Evolutionary conservation across 306 rosid species (phyloP).

Genomic region (Castanea crenata): DNA sequence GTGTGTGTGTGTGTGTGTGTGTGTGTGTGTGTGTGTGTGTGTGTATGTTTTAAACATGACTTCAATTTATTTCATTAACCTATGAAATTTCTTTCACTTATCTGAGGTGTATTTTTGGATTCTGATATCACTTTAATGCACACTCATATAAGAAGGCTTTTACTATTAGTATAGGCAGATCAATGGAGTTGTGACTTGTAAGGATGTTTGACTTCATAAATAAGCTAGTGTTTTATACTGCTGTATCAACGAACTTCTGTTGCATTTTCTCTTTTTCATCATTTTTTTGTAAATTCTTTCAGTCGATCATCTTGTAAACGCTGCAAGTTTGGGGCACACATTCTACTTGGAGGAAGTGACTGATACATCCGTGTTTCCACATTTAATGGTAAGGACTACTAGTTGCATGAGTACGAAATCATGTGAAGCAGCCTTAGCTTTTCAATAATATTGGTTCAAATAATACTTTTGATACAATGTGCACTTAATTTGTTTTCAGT

Average conservation of each 20-base stretch:
- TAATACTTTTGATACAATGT: neutral
- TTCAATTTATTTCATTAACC: too few relatives aligned
- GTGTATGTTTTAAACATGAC: too few relatives aligned
- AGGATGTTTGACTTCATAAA: neutral
- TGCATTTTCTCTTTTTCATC: neutral
- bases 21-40: too few relatives aligned
- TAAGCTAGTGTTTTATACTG: neutral
- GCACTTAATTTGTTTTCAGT: neutral
- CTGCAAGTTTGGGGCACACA: slow-evolving; percentile 85
- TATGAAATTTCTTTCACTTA: neutral
- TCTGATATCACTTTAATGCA: neutral
- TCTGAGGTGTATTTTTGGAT: neutral
- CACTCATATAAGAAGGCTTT: too few relatives aligned
- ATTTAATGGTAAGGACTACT: slow-evolving; percentile 53
- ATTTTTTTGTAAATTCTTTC: slow-evolving; percentile 25
- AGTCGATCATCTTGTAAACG: slow-evolving; percentile 87
- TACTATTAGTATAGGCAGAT: too few relatives aligned
- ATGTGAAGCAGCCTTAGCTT: neutral
- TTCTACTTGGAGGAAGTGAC: slow-evolving; percentile 85
- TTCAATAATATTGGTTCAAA: neutral
- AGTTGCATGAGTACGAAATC: neutral
- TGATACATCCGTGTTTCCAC: slow-evolving; percentile 78
- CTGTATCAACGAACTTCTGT: neutral
- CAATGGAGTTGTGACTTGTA: too few relatives aligned
- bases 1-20: too few relatives aligned